Conservation (phyloP, 2,329 filamentous ascomycete species). For the Alternaria gaisen region DNA sequence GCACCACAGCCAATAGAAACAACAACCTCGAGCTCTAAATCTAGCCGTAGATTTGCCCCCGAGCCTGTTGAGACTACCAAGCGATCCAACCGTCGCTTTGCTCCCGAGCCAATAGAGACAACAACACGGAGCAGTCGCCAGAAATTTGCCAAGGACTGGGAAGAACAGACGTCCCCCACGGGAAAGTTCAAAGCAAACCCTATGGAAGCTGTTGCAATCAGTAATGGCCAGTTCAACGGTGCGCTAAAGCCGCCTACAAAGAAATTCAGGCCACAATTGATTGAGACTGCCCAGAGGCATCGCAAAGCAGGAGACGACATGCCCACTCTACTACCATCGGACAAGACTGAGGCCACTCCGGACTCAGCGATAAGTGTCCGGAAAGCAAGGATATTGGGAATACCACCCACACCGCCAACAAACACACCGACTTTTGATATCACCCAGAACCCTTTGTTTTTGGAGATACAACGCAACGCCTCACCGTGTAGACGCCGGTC, state of each 20-base stretch:
- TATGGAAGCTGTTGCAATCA: conserved; percentile 36
- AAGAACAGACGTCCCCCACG: conserved; percentile 30
- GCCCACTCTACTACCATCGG: conserved; percentile 69
- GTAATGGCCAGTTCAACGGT: conserved; percentile 33
- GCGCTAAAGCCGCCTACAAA: conserved; percentile 37
- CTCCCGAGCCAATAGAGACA: conserved; percentile 50
- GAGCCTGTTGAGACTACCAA: conserved; percentile 75
- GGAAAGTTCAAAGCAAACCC: conserved; percentile 43
- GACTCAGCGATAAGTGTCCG: conserved; percentile 46
- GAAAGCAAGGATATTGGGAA: conserved; percentile 56
- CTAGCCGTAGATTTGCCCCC: conserved; percentile 66
- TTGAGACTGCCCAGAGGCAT: conserved; percentile 79
- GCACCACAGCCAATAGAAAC: conserved; percentile 53
- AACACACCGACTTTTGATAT: conserved; percentile 48
- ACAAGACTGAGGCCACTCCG: conserved; percentile 76
- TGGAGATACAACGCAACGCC: conserved; percentile 48
- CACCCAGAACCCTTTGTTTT: conserved; percentile 44
- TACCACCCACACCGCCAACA: conserved; percentile 57
- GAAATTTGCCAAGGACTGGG: conserved; percentile 41
- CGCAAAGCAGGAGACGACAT: conserved; percentile 71
- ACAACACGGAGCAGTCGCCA: conserved; percentile 38
- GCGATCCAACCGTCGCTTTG: conserved; percentile 61
- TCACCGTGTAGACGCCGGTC: conserved; percentile 45
- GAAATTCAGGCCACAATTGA: conserved; percentile 78
- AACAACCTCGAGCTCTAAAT: conserved; percentile 28